Evolutionary conservation across 495 filamentous ascomycete species (phyloP).

Genomic region (Astrothelium subdiscretum): DNA sequence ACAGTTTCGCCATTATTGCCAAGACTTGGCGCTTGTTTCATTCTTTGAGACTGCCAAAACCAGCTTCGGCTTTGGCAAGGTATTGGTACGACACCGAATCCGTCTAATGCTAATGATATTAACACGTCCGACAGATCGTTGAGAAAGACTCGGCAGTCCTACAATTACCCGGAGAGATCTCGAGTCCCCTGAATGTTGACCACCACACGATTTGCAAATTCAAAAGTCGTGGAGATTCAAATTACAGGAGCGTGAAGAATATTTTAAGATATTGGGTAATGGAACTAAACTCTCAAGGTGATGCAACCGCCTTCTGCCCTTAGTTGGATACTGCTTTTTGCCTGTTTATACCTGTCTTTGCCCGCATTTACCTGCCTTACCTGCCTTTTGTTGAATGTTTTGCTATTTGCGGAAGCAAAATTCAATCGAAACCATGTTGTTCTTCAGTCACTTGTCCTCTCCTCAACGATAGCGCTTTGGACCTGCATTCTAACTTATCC

Average conservation of each 20-base stretch:
- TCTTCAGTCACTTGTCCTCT: neutral
- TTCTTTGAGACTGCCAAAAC: constrained; percentile 31
- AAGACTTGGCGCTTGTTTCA: constrained; percentile 22
- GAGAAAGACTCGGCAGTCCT: constrained; percentile 36
- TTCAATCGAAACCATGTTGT: neutral
- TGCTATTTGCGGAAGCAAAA: neutral
- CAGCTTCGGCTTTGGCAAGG: constrained; percentile 12
- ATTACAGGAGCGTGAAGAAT: constrained; percentile 32
- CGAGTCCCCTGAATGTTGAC: constrained; percentile 33
- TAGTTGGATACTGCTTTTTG: no score
- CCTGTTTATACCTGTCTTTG: no score
- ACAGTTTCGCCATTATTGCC: constrained; percentile 19
- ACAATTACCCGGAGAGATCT: constrained; percentile 34
- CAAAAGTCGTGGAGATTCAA: constrained; percentile 27
- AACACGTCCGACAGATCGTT: constrained; percentile 10
- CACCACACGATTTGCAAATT: constrained; percentile 42
- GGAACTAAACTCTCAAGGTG: neutral
- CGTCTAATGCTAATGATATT: neutral
- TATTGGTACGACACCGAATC: constrained; percentile 17
- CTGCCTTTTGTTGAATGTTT: no score
- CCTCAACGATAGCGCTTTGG: no score
- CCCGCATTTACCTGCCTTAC: no score
- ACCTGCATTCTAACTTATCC: neutral
- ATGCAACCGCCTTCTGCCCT: neutral
- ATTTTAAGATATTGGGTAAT: neutral